A percentile compares a stretch with the other conserved stretches of the same genome.
Evolutionary conservation across 768 basidiomycete genomes (phyloP).

Genomic region (Auricularia heimuer): DNA sequence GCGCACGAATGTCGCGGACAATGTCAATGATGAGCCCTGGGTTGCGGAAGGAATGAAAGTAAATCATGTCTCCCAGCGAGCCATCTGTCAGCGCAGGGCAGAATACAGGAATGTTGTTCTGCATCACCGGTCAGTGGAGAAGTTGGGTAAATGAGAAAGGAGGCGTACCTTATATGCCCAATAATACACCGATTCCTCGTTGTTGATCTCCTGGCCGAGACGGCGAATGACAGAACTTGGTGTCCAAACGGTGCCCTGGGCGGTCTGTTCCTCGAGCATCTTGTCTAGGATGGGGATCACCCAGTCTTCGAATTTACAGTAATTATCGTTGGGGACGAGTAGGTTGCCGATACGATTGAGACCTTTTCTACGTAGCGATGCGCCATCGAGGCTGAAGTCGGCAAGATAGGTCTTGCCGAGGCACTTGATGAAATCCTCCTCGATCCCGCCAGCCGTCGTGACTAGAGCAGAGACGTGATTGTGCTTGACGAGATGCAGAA

Average conservation of each 20-base stretch:
- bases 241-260: conserved; percentile 64
- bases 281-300: conserved; percentile 84
- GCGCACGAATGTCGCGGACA: conserved; percentile 80
- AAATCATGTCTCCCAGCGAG: conserved; percentile 97
- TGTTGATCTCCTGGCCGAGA: conserved; percentile 93
- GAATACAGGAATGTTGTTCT: conserved; percentile 99
- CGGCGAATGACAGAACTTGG: conserved; percentile 90
- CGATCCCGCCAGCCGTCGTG: conserved; percentile 96
- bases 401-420: conserved; percentile 93
- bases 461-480: conserved; percentile 83
- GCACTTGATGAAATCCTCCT: conserved; percentile 99
- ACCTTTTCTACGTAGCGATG: conserved; percentile 75
- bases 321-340: conserved; percentile 94
- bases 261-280: conserved; percentile 84
- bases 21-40: conserved; percentile 87
- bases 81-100: conserved; percentile 98
- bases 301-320: conserved; percentile 99
- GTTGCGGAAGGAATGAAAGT: conserved; percentile 90
- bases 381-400: conserved; percentile 87
- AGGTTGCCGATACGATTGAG: conserved; percentile 97
- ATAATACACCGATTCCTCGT: conserved; percentile 96
- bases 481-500: conserved; percentile 87
- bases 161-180: conserved; percentile 94
- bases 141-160: conserved; percentile 12
- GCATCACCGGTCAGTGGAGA: conserved; percentile 11